Conservation (phyloP, 2,329 filamentous ascomycete genomes). For the Arthrobotrys entomopaga region DNA sequence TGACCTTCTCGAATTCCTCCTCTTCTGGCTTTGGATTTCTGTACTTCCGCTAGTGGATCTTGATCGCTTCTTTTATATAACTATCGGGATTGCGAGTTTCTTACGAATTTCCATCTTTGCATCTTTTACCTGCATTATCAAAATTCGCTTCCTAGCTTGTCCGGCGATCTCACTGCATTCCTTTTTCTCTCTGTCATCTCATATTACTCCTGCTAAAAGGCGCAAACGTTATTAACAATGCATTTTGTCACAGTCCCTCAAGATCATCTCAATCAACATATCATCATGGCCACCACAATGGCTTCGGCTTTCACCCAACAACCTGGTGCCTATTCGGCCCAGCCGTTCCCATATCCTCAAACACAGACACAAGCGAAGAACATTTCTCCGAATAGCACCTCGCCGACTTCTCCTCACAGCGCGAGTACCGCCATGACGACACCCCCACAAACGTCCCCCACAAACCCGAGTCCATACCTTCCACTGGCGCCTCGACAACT, state of each 20-base stretch:
- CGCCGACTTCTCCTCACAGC: slow-evolving; percentile 46
- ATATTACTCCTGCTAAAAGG: slow-evolving; percentile 6
- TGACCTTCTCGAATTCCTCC: slow-evolving; percentile 52
- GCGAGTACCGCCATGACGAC: slow-evolving; percentile 45
- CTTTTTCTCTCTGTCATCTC: slow-evolving; percentile 14
- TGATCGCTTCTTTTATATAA: slow-evolving; percentile 35
- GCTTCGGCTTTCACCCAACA: slow-evolving; percentile 35
- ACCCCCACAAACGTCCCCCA: slow-evolving; percentile 41
- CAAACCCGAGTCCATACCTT: slow-evolving; percentile 51
- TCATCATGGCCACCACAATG: slow-evolving; percentile 49
- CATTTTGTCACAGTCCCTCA: slow-evolving; percentile 50
- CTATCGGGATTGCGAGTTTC: slow-evolving; percentile 37
- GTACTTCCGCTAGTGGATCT: no score
- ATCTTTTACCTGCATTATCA: slow-evolving; percentile 35
- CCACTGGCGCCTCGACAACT: slow-evolving; percentile 57
- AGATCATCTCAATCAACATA: slow-evolving; percentile 33
- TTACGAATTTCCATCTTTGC: slow-evolving; percentile 44
- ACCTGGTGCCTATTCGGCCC: slow-evolving; percentile 16
- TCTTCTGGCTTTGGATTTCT: slow-evolving; percentile 18
- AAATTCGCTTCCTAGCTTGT: slow-evolving; percentile 36
- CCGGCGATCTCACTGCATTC: slow-evolving; percentile 17
- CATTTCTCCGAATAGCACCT: slow-evolving; percentile 50
- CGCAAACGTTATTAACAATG: slow-evolving; percentile 34
- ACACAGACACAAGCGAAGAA: slow-evolving; percentile 50
- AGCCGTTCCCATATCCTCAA: slow-evolving; percentile 29